Evolutionary conservation across 352 stramenopile genomes (phyloP).

Genomic region (Pythium dissotocum): DNA sequence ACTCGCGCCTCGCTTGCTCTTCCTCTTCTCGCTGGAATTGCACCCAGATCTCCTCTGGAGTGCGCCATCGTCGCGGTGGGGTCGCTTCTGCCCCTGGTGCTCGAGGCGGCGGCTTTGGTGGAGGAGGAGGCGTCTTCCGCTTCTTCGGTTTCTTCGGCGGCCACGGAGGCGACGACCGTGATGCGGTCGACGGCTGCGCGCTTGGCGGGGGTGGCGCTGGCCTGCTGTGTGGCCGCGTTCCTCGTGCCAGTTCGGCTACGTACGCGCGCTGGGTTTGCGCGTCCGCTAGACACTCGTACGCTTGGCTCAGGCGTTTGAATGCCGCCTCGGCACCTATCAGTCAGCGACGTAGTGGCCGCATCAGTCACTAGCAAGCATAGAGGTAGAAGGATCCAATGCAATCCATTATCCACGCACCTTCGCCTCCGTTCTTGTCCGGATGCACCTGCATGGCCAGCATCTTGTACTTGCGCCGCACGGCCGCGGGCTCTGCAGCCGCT

Average conservation of each 20-base stretch:
- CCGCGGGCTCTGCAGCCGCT: constrained; percentile 3
- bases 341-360: neutral
- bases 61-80: constrained; percentile 34
- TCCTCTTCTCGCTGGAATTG: constrained; percentile 77
- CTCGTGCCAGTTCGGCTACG: constrained; percentile 33
- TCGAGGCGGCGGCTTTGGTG: constrained; percentile 1
- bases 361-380: neutral
- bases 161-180: constrained; percentile 4
- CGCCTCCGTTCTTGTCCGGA: constrained; percentile 36
- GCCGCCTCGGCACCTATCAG: constrained; percentile 60
- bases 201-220: constrained; percentile 4
- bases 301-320: constrained; percentile 77
- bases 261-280: constrained; percentile 54
- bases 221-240: neutral
- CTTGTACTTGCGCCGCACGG: constrained; percentile 36
- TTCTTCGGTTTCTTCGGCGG: constrained; percentile 12
- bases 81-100: neutral
- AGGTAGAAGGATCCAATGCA: neutral
- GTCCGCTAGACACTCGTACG: constrained; percentile 74
- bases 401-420: constrained; percentile 13
- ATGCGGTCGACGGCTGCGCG: constrained; percentile 6
- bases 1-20: constrained; percentile 53
- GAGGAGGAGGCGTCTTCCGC: constrained; percentile 12
- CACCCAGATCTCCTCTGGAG: constrained; percentile 69
- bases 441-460: constrained; percentile 33